A percentile compares a stretch with the other conserved stretches of the same genome.
These are phyloP conservation scores for Boletus smithii DNA, from an alignment of 1,284 basidiomycete species.

Conservation along the genomic window DNA sequence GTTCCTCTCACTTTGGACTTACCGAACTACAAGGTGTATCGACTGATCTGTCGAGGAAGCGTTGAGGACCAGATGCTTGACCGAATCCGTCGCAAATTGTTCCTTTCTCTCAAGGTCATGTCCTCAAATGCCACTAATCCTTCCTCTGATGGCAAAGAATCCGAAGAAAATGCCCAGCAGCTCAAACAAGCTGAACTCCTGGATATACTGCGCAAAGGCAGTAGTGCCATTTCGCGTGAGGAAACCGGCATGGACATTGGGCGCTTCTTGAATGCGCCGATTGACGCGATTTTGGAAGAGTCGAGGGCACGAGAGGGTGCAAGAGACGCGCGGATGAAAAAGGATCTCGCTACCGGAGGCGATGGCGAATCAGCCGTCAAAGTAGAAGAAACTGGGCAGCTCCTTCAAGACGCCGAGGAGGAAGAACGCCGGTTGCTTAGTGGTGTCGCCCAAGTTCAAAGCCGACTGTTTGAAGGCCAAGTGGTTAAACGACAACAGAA, in stretches of 20 bases:
- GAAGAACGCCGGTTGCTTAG: slow-evolving; percentile 51
- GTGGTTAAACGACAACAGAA: slow-evolving; percentile 37
- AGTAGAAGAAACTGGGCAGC: slow-evolving; percentile 28
- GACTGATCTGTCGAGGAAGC: slow-evolving; percentile 53
- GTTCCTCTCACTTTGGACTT: neutral
- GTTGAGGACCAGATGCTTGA: slow-evolving; percentile 69
- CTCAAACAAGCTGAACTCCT: slow-evolving; percentile 48
- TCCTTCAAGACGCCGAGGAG: slow-evolving; percentile 48
- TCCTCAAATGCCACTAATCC: slow-evolving; percentile 32
- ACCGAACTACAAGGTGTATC: slow-evolving; percentile 44
- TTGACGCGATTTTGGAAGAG: slow-evolving; percentile 42
- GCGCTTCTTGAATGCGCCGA: slow-evolving; percentile 42
- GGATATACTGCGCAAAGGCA: slow-evolving; percentile 53
- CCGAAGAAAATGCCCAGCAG: slow-evolving; percentile 25
- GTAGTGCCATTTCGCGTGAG: slow-evolving; percentile 45
- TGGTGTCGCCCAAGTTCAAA: slow-evolving; percentile 55
- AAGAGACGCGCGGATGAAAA: slow-evolving; percentile 43
- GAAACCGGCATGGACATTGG: slow-evolving; percentile 40
- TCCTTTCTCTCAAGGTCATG: slow-evolving; percentile 60
- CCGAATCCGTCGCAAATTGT: slow-evolving; percentile 58
- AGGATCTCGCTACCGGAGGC: slow-evolving; percentile 25
- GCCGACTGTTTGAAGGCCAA: slow-evolving; percentile 56
- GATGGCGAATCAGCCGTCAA: slow-evolving; percentile 22
- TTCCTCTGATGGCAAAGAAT: slow-evolving; percentile 16
- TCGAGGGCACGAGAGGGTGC: slow-evolving; percentile 41